These are phyloP conservation scores for Saturnispora saitoi DNA, from an alignment of 805 yeast species.

Conservation along the genomic window DNA sequence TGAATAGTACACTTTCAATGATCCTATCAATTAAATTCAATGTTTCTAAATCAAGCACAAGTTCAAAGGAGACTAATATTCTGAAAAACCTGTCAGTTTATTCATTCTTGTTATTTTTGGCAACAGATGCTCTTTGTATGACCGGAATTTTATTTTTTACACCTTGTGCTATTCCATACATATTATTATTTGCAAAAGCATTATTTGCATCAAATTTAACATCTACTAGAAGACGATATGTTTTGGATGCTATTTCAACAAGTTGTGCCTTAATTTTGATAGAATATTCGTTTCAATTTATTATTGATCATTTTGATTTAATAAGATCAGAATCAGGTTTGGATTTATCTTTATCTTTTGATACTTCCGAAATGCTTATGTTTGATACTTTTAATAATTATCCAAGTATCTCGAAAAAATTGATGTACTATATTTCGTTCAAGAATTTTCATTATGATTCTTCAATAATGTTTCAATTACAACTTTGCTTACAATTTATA, in stretches of 20 bases:
- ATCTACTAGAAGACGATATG: conserved; percentile 22
- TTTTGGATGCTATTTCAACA: conserved; percentile 25
- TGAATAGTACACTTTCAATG: conserved; percentile 23
- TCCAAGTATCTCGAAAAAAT: conserved; percentile 8
- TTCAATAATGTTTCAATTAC: conserved; percentile 18
- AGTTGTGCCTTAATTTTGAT: conserved; percentile 15
- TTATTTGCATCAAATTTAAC: conserved; percentile 29
- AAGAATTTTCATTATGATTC: conserved; percentile 14
- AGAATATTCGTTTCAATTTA: conserved; percentile 12
- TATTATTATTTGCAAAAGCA: conserved; percentile 26
- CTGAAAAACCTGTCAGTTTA: conserved; percentile 5
- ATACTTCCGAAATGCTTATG: conserved; percentile 8
- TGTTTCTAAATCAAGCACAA: conserved; percentile 11
- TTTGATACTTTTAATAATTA: conserved; percentile 7
- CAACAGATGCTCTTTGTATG: conserved; percentile 18
- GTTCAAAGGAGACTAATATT: neutral
- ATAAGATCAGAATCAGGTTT: conserved; percentile 9
- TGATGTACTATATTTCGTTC: conserved; percentile 19
- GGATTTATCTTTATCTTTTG: conserved; percentile 1
- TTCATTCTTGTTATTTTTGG: conserved; percentile 11
- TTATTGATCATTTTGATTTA: conserved; percentile 12
- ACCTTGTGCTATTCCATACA: conserved; percentile 23
- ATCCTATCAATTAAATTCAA: conserved; percentile 21
- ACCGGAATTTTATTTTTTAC: conserved; percentile 13
- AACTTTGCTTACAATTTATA: conserved; percentile 22